Percentiles rank a stretch among this genome's conserved stretches.
Evolutionary conservation across 1,284 basidiomycete species (phyloP).

Genomic region (Fomitiporia mediterranea): DNA sequence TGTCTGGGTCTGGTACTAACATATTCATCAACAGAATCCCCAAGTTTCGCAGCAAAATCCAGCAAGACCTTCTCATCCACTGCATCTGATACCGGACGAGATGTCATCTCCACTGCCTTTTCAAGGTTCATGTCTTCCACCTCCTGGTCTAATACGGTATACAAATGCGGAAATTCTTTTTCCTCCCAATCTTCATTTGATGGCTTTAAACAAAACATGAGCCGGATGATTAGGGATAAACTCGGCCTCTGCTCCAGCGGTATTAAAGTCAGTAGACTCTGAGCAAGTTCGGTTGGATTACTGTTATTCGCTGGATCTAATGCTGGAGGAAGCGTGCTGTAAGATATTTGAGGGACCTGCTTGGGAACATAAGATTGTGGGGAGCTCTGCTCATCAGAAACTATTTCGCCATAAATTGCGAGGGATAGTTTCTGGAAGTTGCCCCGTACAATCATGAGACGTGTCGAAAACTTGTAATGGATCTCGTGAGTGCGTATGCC

Average conservation of each 20-base stretch:
- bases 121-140: conserved; percentile 50
- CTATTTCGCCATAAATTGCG: conserved; percentile 61
- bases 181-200: conserved; percentile 71
- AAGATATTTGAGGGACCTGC: conserved; percentile 35
- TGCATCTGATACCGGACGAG: conserved; percentile 54
- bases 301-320: conserved; percentile 56
- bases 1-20: conserved; percentile 22
- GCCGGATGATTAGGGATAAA: conserved; percentile 54
- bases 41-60: conserved; percentile 49
- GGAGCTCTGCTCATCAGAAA: conserved; percentile 31
- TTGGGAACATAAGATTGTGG: conserved; percentile 33
- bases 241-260: conserved; percentile 48
- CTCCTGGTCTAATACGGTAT: conserved; percentile 48
- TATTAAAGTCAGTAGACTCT: conserved; percentile 53
- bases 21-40: conserved; percentile 48
- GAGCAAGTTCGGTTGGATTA: conserved; percentile 59
- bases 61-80: conserved; percentile 41
- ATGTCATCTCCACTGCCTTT: conserved; percentile 44
- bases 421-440: conserved; percentile 61
- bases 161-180: conserved; percentile 64
- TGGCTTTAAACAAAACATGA: conserved; percentile 74
- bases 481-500: conserved; percentile 8
- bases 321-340: conserved; percentile 38
- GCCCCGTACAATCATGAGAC: conserved; percentile 74
- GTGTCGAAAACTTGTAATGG: conserved; percentile 56